Percentiles rank a stretch among this genome's conserved stretches.
Evolutionary conservation across 2,329 filamentous ascomycete genomes (phyloP).

Genomic region (Capronia americana): DNA sequence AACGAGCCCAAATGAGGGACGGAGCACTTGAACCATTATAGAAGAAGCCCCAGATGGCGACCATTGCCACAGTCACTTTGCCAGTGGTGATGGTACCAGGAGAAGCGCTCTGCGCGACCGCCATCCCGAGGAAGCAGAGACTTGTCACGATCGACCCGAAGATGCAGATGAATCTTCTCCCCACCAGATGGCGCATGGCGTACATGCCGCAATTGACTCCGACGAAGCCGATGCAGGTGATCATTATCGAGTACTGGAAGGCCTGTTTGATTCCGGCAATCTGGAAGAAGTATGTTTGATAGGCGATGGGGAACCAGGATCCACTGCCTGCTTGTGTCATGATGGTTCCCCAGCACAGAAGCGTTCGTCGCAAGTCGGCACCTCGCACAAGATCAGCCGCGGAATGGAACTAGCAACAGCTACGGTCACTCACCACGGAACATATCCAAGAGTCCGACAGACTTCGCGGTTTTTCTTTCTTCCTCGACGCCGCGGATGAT

Average conservation of each 20-base stretch:
- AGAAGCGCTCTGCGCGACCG: slow-evolving; percentile 45
- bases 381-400: slow-evolving; percentile 41
- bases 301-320: slow-evolving; percentile 59
- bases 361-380: slow-evolving; percentile 56
- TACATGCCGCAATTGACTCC: slow-evolving; percentile 59
- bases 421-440: slow-evolving; percentile 26
- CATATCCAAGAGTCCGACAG: slow-evolving; percentile 27
- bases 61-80: slow-evolving; percentile 45
- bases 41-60: slow-evolving; percentile 46
- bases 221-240: slow-evolving; percentile 57
- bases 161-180: slow-evolving; percentile 57
- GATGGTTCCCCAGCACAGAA: slow-evolving; percentile 58
- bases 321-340: slow-evolving; percentile 55
- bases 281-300: slow-evolving; percentile 55
- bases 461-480: slow-evolving; percentile 29
- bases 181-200: slow-evolving; percentile 57
- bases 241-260: slow-evolving; percentile 59
- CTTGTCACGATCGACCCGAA: slow-evolving; percentile 54
- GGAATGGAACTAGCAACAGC: neutral
- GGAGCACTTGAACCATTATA: slow-evolving; percentile 40
- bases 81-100: slow-evolving; percentile 35
- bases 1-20: neutral
- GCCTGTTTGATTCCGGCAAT: slow-evolving; percentile 51
- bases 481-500: slow-evolving; percentile 34
- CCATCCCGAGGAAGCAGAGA: slow-evolving; percentile 55